Evolutionary conservation across 2,329 filamentous ascomycete species (phyloP).

Genomic region (Exophiala sp.): DNA sequence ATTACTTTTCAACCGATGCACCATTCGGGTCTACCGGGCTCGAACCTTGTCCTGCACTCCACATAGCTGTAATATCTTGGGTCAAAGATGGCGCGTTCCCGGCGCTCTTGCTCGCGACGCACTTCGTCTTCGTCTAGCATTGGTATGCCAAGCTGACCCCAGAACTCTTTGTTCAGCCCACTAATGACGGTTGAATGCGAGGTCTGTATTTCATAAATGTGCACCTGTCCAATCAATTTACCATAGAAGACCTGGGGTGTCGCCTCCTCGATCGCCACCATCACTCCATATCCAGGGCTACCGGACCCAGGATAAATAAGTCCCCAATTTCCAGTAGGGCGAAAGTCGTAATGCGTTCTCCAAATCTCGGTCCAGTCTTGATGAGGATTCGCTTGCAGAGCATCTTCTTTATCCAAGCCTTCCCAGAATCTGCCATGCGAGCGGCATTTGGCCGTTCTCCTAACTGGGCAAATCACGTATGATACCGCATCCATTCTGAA

Average conservation of each 20-base stretch:
- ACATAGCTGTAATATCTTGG: neutral
- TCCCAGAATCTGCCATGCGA: constrained; percentile 1
- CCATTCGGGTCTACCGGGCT: too few relatives aligned
- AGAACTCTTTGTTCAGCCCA: constrained; percentile 2
- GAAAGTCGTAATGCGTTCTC: constrained; percentile 4
- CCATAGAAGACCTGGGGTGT: neutral
- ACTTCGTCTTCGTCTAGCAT: constrained; percentile 1
- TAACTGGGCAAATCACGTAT: constrained; percentile 2
- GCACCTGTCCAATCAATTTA: constrained; percentile 2
- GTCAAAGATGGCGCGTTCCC: neutral
- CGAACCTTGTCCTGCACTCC: too few relatives aligned
- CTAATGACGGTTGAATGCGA: neutral
- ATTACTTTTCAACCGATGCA: too few relatives aligned
- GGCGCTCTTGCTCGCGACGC: neutral
- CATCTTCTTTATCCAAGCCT: neutral
- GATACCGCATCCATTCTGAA: constrained; percentile 2
- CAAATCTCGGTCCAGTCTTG: constrained; percentile 6
- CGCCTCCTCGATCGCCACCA: constrained; percentile 2
- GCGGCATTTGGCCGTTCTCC: neutral
- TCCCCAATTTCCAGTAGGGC: constrained; percentile 6
- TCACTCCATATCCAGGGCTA: neutral
- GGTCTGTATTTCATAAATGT: constrained; percentile 7
- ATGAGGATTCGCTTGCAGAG: neutral
- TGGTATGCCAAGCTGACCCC: constrained; percentile 6
- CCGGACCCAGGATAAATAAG: constrained; percentile 1